A percentile compares a stretch with the other conserved stretches of the same genome.
Evolutionary conservation across 805 yeast genomes (phyloP).

Genomic region (Scheffersomyces coipomensis): DNA sequence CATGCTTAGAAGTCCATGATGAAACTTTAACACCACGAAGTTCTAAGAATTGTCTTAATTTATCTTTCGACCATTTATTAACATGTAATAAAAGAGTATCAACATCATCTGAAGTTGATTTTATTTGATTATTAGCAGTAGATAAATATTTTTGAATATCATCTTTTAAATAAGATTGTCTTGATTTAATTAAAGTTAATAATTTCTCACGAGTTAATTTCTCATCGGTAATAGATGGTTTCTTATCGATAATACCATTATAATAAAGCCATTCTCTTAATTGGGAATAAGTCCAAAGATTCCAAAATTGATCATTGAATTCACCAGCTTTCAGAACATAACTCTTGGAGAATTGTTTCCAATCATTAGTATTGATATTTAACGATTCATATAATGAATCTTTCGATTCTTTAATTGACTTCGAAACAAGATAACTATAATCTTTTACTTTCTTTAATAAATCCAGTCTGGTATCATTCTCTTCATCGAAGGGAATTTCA

Average conservation of each 20-base stretch:
- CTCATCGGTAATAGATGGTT: conserved; percentile 32
- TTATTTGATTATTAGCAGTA: conserved; percentile 24
- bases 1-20: conserved; percentile 35
- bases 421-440: conserved; percentile 43
- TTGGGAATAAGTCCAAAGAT: conserved; percentile 54
- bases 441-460: conserved; percentile 46
- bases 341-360: conserved; percentile 25
- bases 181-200: conserved; percentile 27
- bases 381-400: conserved; percentile 42
- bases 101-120: conserved; percentile 25
- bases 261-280: conserved; percentile 52
- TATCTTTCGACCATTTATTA: conserved; percentile 47
- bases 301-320: conserved; percentile 43
- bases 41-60: conserved; percentile 39
- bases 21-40: conserved; percentile 41
- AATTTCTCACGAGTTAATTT: conserved; percentile 35
- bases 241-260: conserved; percentile 27
- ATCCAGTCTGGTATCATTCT: conserved; percentile 41
- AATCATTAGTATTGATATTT: conserved; percentile 16
- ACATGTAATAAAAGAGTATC: conserved; percentile 46
- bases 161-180: conserved; percentile 30
- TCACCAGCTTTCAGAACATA: conserved; percentile 38
- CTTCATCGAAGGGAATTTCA: conserved; percentile 31
- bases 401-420: conserved; percentile 22
- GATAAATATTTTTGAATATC: conserved; percentile 40